Evolutionary conservation across 2,329 filamentous ascomycete genomes (phyloP), one percentile per base, ranked within the genome.

Genomic region (Aspergillus eucalypticola): DNA sequence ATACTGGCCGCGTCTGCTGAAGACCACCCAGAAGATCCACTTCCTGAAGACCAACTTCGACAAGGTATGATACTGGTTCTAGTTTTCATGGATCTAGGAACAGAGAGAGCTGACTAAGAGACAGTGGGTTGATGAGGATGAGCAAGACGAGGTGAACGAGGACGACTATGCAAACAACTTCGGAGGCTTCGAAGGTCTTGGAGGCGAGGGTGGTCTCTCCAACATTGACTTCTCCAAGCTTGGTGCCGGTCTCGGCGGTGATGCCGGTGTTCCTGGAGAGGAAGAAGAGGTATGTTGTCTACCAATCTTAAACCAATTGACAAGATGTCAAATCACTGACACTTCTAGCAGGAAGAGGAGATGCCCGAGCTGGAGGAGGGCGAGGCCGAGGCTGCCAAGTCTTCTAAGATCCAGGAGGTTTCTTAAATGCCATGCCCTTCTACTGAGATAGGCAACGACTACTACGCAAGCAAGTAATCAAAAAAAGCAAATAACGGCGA

Each of bases 41-140:
- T 99, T 92, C 86, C 81, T 99, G 73, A 96, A 96, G 89, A 98
- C 95, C 66, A 90, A 99, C 82, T 99, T 99, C 72, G 93, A 97
- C 83, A 97, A 96, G 90, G 87, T 89, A 76, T 62, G 83, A 48
- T 38, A 39, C 21, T 8, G 13, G 29, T 11, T 11, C 29, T 29
- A 3, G 11, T 15, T 44, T n/a, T 25, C 25, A 13, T 15, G 7
- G 8, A 21, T 5, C 2, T 8, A 17, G 8, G 39, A 32, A 29
- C 39, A 48, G 6, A 3, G 23, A 19, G 42, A 57, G 35, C 67
- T 70, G 57, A 71, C 60, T 27, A 35, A n/a, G 25, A 57, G 48
- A 42, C 62, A 88, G 86, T 97, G 93, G 93, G 91, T 96, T 72
- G 93, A 97, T 70, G 92, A 97, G 86, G 93, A 99, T 75, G 95